phyloP scores from a whole-genome alignment of 768 basidiomycete genomes.

The Trametes elegans region DNA sequence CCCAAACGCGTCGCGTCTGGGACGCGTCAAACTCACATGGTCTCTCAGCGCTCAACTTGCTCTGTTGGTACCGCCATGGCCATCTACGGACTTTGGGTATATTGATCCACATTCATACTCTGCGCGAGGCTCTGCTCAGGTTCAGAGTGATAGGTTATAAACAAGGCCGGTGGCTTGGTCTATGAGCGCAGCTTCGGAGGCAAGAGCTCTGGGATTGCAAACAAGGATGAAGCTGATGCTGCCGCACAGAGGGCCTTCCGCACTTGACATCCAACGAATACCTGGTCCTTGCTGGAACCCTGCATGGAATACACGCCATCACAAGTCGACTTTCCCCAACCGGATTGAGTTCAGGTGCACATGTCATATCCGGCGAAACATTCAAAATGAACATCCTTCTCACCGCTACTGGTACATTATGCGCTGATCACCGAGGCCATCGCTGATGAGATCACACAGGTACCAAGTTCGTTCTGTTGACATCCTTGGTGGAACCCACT shows the following conservation, averaged over 20 bases:
- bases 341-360: constrained; percentile 79
- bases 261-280: constrained; percentile 91
- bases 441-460: constrained; percentile 44
- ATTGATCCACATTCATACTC: neutral
- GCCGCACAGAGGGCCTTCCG: constrained; percentile 79
- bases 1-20: constrained; percentile 17
- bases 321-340: constrained; percentile 87
- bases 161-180: constrained; percentile 96
- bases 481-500: constrained; percentile 71
- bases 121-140: constrained; percentile 17
- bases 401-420: constrained; percentile 75
- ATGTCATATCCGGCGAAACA: constrained; percentile 93
- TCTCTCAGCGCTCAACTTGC: constrained; percentile 1
- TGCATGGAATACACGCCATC: constrained; percentile 99
- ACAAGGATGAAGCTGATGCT: constrained; percentile 2
- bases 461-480: constrained; percentile 92
- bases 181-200: constrained; percentile 93
- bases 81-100: constrained; percentile 83
- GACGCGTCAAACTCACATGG: constrained; percentile 27
- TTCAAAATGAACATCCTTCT: constrained; percentile 93
- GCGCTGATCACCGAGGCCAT: neutral
- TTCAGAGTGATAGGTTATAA: constrained; percentile 66
- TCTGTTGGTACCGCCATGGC: constrained; percentile 48
- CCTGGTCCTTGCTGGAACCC: constrained; percentile 91
- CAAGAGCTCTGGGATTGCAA: constrained; percentile 27